Conservation (phyloP, 148 eudicot genomes). For the Diospyros kaki region DNA sequence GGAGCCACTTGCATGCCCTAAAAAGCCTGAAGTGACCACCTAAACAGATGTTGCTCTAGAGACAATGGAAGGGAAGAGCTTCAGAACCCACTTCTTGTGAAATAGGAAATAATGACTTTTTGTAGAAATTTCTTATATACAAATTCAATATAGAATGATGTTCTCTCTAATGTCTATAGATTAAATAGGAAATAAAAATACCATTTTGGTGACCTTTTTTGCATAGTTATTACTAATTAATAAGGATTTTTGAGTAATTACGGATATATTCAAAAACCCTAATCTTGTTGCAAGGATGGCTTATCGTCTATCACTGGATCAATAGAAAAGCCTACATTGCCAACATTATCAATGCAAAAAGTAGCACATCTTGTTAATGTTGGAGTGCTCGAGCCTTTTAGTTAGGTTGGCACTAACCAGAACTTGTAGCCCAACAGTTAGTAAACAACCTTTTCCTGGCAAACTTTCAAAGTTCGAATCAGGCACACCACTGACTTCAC, state of each 20-base stretch:
- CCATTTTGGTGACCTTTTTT: too few species aligned
- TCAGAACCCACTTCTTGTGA: slow-evolving; percentile 85
- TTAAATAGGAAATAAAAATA: too few species aligned
- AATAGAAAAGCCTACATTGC: slow-evolving; percentile 5
- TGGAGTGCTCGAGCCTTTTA: slow-evolving; percentile 83
- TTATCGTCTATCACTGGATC: slow-evolving; percentile 7
- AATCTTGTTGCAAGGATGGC: slow-evolving; percentile 12
- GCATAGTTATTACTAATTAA: too few species aligned
- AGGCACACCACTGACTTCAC: not conserved
- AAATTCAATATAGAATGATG: too few species aligned
- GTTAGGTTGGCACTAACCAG: slow-evolving; percentile 66
- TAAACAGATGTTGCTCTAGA: slow-evolving; percentile 85
- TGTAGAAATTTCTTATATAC: too few species aligned
- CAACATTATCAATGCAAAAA: slow-evolving; percentile 56
- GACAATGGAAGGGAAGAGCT: slow-evolving; percentile 79
- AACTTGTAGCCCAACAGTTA: slow-evolving; percentile 83
- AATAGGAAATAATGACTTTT: not conserved
- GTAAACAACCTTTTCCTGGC: slow-evolving; percentile 47
- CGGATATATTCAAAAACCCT: not conserved
- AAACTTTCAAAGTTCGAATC: not conserved
- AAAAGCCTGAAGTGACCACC: slow-evolving; percentile 50
- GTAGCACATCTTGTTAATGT: slow-evolving; percentile 55
- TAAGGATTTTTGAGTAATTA: slow-evolving; percentile 12
- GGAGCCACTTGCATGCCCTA: slow-evolving; percentile 77
- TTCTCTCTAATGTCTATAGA: too few species aligned